Evolutionary conservation across 768 basidiomycete genomes (phyloP), one percentile per base, ranked within the genome.

Genomic region (Rhodocollybia butyracea): DNA sequence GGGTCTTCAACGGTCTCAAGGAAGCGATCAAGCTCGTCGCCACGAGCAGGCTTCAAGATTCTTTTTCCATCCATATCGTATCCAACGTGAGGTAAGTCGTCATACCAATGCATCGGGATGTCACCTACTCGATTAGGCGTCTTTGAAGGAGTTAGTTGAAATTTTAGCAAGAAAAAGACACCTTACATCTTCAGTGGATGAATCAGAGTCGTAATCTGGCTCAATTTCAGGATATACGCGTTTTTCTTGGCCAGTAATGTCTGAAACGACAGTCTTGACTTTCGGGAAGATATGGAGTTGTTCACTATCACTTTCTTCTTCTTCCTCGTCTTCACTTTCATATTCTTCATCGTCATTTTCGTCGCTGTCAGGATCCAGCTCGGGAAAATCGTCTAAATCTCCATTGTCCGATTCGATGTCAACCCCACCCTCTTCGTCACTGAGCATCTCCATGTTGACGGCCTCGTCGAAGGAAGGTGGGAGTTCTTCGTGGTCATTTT

Each of bases 71-170:
- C 84, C 63, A 98, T 86, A 70, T 94, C 84, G 73, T 99, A 99
- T 43, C 97, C 97, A 66, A 99, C 82, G 71, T 99, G 97, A n/a
- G 97, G 97, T 61, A 99, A 76, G 76, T 98, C 95, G 68, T 98
- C 97, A 70, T 99, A 99, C 94, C 96, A 99, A 65, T 99, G 94
- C 81, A 89, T 88, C 43, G 97, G 97, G 58, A 99, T 76, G 71
- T 96, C 82, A 51, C 97, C 97, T 61, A 97, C 85, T 57, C 95
- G 91, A 67, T 97, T 98, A n/a, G 90, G 91, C 52, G 85, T 82
- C 94, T 98, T n/a, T n/a, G n/a, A 61, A 53, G 55, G 32, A 51
- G 42, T n/a, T 34, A 24, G 55, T 54, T 59, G 61, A 57, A 53
- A 30, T 51, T 41, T 24, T 43, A 56, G 22, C 59, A 56, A 21